phyloP scores from a whole-genome alignment of 129 eudicot species.

The Centaurea solstitialis region DNA sequence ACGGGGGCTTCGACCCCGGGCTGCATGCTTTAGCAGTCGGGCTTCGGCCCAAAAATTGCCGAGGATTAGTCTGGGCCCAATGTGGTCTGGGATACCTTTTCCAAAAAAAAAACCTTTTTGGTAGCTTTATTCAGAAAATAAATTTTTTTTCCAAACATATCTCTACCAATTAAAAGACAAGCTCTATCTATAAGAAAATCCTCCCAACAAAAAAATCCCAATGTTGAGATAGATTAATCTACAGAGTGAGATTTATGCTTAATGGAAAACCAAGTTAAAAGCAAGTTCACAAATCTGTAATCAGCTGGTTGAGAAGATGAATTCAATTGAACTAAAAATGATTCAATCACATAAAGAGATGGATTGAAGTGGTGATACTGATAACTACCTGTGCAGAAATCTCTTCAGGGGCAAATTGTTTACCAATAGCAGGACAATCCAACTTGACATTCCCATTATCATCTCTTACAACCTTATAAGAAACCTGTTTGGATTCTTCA shows the following conservation, averaged over 20 bases:
- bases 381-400: constrained; percentile 97
- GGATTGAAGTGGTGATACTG: background rate
- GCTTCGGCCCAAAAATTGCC: too few species aligned
- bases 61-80: too few species aligned
- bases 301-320: background rate
- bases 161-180: background rate
- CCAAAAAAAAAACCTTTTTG: too few species aligned
- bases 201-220: too few species aligned
- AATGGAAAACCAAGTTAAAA: background rate
- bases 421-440: constrained; percentile 92
- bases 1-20: too few species aligned
- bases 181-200: too few species aligned
- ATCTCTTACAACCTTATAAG: constrained; percentile 69
- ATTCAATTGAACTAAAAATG: background rate
- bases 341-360: background rate
- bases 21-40: too few species aligned
- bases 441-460: constrained; percentile 87
- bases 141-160: too few species aligned
- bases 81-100: too few species aligned
- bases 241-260: too few species aligned
- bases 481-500: constrained; percentile 87
- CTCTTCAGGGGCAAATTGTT: constrained; percentile 82
- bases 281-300: background rate
- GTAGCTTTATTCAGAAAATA: too few species aligned
- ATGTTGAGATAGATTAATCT: too few species aligned